A percentile compares a stretch with the other conserved stretches of the same genome.
Evolutionary conservation across 257 asterid species (phyloP).

Genomic region (Voacanga thouarsii): DNA sequence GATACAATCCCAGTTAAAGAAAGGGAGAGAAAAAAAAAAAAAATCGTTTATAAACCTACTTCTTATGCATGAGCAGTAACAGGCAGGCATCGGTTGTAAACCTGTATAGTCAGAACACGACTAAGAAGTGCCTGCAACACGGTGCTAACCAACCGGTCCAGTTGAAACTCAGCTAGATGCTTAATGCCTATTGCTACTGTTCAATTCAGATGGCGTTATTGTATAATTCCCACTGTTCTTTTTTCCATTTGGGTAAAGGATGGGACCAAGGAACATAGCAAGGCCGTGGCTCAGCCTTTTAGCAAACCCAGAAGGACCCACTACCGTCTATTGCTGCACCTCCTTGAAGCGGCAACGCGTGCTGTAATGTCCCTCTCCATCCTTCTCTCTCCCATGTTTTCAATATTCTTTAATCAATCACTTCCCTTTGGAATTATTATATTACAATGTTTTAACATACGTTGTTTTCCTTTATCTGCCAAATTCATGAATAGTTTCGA

Average conservation of each 20-base stretch:
- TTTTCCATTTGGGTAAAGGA: neutral
- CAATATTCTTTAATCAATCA: conserved; percentile 19
- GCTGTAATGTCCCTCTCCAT: conserved; percentile 43
- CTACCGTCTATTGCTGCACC: conserved; percentile 35
- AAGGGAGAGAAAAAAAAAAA: too few relatives aligned
- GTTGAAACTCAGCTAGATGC: too few relatives aligned
- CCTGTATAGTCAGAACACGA: too few relatives aligned
- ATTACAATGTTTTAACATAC: neutral
- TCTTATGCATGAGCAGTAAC: too few relatives aligned
- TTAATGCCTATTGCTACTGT: too few relatives aligned
- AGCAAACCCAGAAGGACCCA: conserved; percentile 46
- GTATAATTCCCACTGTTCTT: too few relatives aligned
- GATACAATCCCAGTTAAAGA: too few relatives aligned
- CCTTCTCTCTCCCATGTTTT: conserved; percentile 12
- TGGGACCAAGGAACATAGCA: conserved; percentile 29
- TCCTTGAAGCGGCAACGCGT: conserved; percentile 80
- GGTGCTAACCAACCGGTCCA: too few relatives aligned
- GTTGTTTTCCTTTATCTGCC: neutral
- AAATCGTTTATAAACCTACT: too few relatives aligned
- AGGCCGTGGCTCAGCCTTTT: conserved; percentile 38
- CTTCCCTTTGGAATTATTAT: neutral
- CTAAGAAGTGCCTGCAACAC: too few relatives aligned
- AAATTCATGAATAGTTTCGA: neutral
- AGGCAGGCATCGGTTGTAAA: too few relatives aligned
- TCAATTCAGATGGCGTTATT: too few relatives aligned